Evolutionary conservation across 345 rosid genomes (phyloP).

Genomic region (Citrus glauca): DNA sequence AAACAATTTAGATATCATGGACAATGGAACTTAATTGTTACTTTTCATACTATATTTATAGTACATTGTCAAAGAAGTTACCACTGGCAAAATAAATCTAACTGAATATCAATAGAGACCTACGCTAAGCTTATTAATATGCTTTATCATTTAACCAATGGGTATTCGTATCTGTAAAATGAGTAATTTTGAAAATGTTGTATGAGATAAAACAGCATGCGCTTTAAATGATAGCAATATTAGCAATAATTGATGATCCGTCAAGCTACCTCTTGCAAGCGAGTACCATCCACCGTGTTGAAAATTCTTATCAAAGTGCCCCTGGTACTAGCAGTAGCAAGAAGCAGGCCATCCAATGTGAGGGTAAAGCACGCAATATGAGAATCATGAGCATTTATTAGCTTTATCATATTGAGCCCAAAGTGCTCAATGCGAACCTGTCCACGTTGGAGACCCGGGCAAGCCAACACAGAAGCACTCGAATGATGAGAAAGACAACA

Average conservation of each 20-base stretch:
- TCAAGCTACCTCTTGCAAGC: conserved; percentile 68
- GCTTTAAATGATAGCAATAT: background rate
- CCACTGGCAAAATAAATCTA: background rate
- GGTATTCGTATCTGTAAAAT: background rate
- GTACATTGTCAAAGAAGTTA: background rate
- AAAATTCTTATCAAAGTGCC: conserved; percentile 91
- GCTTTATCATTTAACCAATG: background rate
- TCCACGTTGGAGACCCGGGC: conserved; percentile 80
- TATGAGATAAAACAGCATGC: background rate
- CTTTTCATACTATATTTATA: background rate
- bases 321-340: conserved; percentile 86
- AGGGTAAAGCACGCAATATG: conserved; percentile 73
- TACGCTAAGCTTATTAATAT: background rate
- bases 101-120: background rate
- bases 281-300: conserved; percentile 91
- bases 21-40: background rate
- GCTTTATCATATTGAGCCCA: conserved; percentile 68
- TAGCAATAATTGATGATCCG: background rate
- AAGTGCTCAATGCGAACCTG: conserved; percentile 82
- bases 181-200: background rate
- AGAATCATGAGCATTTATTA: conserved; percentile 76
- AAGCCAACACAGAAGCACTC: conserved; percentile 76
- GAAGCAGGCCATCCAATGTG: conserved; percentile 86
- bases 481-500: conserved; percentile 85
- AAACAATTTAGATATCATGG: background rate